phyloP scores from a whole-genome alignment of 108 stramenopile genomes.

The Nitzschia sp. region DNA sequence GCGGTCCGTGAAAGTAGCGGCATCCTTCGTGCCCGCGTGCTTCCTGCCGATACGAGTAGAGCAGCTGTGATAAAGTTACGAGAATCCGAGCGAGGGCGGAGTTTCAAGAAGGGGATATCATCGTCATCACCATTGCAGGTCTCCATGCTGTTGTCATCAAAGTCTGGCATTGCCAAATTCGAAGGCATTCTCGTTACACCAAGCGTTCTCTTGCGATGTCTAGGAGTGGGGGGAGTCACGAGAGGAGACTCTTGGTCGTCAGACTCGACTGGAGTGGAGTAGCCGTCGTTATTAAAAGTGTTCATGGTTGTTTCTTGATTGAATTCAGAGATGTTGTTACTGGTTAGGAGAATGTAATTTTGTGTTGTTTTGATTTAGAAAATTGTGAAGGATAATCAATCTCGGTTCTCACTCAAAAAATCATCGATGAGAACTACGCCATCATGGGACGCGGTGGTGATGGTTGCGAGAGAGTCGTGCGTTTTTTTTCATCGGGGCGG shows the following conservation, averaged over 20 bases:
- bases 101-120: not conserved
- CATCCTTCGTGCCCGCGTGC: no score
- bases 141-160: not conserved
- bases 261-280: slow-evolving; percentile 1
- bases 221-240: not conserved
- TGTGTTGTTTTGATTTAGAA: no score
- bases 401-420: no score
- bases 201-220: not conserved
- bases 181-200: not conserved
- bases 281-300: not conserved
- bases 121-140: not conserved
- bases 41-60: no score
- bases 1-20: not conserved
- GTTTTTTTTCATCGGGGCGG: no score
- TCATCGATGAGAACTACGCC: no score
- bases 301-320: not conserved
- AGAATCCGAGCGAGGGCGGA: not conserved
- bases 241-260: not conserved
- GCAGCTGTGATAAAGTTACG: not conserved
- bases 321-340: no score
- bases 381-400: no score
- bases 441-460: no score
- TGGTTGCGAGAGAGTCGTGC: no score
- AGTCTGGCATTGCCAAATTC: not conserved
- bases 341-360: no score